Base-by-base conservation (phyloP, 352 stramenopile species). In the Bremia lactucae region DNA sequence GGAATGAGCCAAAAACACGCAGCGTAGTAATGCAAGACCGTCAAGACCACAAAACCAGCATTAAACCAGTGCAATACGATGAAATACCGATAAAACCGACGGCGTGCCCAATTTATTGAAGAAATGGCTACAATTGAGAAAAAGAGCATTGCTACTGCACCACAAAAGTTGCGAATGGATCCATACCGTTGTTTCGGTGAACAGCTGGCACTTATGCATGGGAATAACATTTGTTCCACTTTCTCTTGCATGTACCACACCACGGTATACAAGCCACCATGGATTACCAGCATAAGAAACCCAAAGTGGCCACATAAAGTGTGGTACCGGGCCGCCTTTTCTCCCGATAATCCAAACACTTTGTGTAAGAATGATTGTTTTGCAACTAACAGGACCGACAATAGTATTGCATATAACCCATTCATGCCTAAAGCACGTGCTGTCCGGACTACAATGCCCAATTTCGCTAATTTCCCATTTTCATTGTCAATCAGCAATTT, bases 351-450 rank as follows among this genome's bases (percentile, higher is more conserved):
- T 0, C 52, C 40, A 10, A 83, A 51, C 38, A 71, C 59, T 24
- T 80, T 49, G 54, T 86, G 71, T 15, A 84, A 38, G 36, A 88
- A 88, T 2, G 76, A 88, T 41, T 67, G 50, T 19, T 73, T 53
- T 6, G 71, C 52, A 18, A 88, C 66, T 18, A 88, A 63, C 20
- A 82, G 36, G 21, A 86, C 56, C 6, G 73, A 84, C 18, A 81
- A 36, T 15, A 84, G 43, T 46, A 77, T 49, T 3, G 62, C 44
- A 20, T 77, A 79, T 6, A 79, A 59, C 6, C 66, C 76, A 46
- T 86, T 88, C 69, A 83, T 83, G 22, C 76, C 76, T 10, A 86
- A 61, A 0, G 67, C 59, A n/a, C 69, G 55, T 2, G 54, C 69
- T 11, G 60, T 58, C n/a, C 73, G 71, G 16, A 68, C 51, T 20